These are phyloP conservation scores for Wickerhamomyces sp. DNA, from an alignment of 1,139 yeast species.

Conservation along the genomic window DNA sequence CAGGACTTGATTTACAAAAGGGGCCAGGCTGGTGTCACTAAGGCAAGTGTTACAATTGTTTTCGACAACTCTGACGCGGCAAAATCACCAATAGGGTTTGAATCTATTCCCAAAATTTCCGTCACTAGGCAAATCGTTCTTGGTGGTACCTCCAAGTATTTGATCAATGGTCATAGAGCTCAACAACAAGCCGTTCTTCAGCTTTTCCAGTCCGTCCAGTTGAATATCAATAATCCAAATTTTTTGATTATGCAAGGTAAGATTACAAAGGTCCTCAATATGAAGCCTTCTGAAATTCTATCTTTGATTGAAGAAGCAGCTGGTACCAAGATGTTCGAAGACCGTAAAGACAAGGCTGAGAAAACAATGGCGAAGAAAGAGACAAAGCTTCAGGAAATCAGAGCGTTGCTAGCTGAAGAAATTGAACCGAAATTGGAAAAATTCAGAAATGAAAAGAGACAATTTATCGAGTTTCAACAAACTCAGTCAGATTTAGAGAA, in stretches of 20 bases:
- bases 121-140: constrained; percentile 88
- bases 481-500: constrained; percentile 78
- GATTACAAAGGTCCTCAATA: constrained; percentile 92
- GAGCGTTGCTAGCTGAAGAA: constrained; percentile 70
- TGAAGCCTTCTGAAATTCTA: constrained; percentile 88
- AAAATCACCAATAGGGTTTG: constrained; percentile 86
- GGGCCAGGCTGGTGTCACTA: constrained; percentile 97
- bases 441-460: constrained; percentile 73
- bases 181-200: constrained; percentile 91
- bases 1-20: constrained; percentile 94
- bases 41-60: constrained; percentile 94
- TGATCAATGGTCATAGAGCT: constrained; percentile 94
- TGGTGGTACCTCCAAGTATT: constrained; percentile 89
- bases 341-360: constrained; percentile 86
- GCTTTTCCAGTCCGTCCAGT: constrained; percentile 88
- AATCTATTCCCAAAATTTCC: constrained; percentile 71
- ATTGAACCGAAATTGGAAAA: constrained; percentile 90
- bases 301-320: constrained; percentile 97
- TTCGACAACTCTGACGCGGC: constrained; percentile 78
- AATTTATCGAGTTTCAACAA: constrained; percentile 81
- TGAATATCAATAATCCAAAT: constrained; percentile 94
- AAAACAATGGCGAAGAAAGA: constrained; percentile 91
- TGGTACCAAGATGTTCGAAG: constrained; percentile 94
- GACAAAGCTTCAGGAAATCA: constrained; percentile 72
- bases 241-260: constrained; percentile 98